These are phyloP conservation scores for Actinomucor elegans DNA, from an alignment of 371 early-diverging fungal genomes.

Conservation along the genomic window DNA sequence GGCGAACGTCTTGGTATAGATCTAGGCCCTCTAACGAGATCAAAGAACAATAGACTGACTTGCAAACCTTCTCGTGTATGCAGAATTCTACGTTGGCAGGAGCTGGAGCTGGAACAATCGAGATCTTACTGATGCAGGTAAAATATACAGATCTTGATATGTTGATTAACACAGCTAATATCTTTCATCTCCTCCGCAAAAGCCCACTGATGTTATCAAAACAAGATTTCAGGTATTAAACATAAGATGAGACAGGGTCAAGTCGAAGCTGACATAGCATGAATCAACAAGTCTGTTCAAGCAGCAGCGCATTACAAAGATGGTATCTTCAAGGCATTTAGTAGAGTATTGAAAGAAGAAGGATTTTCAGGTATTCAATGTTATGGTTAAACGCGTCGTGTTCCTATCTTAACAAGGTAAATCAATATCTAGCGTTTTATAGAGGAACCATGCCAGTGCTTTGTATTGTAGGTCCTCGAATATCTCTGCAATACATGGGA, in stretches of 20 bases:
- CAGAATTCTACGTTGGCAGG: conserved; percentile 34
- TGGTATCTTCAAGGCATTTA: conserved; percentile 37
- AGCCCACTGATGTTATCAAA: conserved; percentile 50
- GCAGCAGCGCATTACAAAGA: conserved; percentile 34
- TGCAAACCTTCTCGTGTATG: not conserved
- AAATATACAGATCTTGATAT: too few species aligned
- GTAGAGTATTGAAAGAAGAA: conserved; percentile 24
- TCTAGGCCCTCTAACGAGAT: not conserved
- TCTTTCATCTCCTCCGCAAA: too few species aligned
- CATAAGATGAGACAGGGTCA: too few species aligned
- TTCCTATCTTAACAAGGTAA: not conserved
- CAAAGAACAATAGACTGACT: not conserved
- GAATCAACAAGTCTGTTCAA: conserved; percentile 28
- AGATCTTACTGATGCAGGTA: conserved; percentile 31
- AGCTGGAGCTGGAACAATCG: conserved; percentile 30
- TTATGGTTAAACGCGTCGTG: too few species aligned
- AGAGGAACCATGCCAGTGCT: conserved; percentile 51
- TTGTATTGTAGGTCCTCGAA: conserved; percentile 53
- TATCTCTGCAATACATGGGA: conserved; percentile 51
- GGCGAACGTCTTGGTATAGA: conserved; percentile 3
- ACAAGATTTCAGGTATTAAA: conserved; percentile 48
- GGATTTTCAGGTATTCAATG: conserved; percentile 36
- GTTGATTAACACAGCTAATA: too few species aligned
- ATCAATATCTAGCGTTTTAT: conserved; percentile 33
- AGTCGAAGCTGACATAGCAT: too few species aligned